These are phyloP conservation scores for Trichoderma afroharzianum DNA, from an alignment of 2,329 filamentous ascomycete species.

Conservation along the genomic window DNA sequence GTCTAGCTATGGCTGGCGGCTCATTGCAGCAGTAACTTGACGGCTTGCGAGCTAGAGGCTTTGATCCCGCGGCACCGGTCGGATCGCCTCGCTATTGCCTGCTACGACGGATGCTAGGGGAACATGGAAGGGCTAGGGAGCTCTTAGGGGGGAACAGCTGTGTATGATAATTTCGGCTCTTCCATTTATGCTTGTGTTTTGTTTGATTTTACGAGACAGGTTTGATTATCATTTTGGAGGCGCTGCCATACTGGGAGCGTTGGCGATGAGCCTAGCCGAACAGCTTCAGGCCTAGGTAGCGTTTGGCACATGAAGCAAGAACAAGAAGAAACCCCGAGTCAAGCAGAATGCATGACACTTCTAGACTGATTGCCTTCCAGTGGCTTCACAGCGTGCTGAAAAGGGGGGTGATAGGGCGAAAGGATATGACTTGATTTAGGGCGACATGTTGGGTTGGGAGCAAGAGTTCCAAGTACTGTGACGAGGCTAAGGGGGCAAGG, in stretches of 20 bases:
- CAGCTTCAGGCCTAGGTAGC: neutral
- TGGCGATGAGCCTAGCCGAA: neutral
- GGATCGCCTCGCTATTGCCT: conserved; percentile 11
- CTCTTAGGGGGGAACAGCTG: neutral
- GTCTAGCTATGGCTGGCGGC: conserved; percentile 8
- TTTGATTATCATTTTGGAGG: neutral
- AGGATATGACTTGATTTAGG: neutral
- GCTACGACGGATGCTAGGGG: neutral
- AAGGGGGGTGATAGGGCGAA: neutral
- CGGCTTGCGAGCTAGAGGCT: conserved; percentile 5
- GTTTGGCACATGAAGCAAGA: neutral
- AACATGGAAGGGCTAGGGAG: neutral
- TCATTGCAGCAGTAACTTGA: conserved; percentile 1
- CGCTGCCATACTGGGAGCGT: neutral
- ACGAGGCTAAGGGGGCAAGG: neutral
- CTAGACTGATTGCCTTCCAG: neutral
- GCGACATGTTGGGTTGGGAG: neutral
- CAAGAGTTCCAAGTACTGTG: neutral
- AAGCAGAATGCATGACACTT: neutral
- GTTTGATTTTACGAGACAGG: neutral
- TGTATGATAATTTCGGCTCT: neutral
- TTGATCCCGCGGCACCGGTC: conserved; percentile 14
- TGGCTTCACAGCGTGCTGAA: neutral
- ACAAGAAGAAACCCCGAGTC: neutral
- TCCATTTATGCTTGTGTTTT: neutral